Evolutionary conservation across 106 monocot species (phyloP), one percentile per base, ranked within the genome.

Genomic region (Dendrobium catenatum): DNA sequence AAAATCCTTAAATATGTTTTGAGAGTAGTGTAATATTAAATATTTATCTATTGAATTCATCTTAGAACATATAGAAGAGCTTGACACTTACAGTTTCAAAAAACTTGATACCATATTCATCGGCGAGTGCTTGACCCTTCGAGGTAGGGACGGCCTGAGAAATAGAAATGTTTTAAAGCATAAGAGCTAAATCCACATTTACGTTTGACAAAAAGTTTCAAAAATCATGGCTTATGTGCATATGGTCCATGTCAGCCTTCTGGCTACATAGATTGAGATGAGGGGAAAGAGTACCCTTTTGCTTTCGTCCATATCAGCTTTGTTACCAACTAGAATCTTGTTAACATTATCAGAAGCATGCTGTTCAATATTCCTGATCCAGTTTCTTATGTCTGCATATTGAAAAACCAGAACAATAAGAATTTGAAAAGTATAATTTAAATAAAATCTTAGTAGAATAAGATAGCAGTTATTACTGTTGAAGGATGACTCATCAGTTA

Each of bases 221-320:
- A 51, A 51, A 51, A 51, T 4, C 20, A 6, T 61, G n/a, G 24
- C 19, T 56, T 19, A 56, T 19, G 13, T 56, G 56, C 3, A 61
- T 22, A 61, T 48, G 48, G 48, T 48, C 48, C 48, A 48, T 48
- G 48, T 48, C 7, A 11, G 48, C 48, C 48, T 48, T 48, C 48
- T 48, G 48, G 48, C 48, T 0, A 48, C 11, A 48, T 48, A 11
- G 10, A 48, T 10, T 48, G 6, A 48, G 11, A 51, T 13, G 10
- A 19, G 13, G 7, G 29, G 74, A 74, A 44, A 44, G 76, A 4
- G 29, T 91, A 97, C 96, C 89, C 96, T 89, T 88, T 97, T 97
- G 89, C 96, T 96, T 88, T 96, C 96, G 83, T 96, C 96, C 96
- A 96, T 96, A 77, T 96, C 96, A 55, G 96, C 96, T 80, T 97